Base-by-base conservation (phyloP, 768 basidiomycete genomes). In the Boletus tylopilopsis region DNA sequence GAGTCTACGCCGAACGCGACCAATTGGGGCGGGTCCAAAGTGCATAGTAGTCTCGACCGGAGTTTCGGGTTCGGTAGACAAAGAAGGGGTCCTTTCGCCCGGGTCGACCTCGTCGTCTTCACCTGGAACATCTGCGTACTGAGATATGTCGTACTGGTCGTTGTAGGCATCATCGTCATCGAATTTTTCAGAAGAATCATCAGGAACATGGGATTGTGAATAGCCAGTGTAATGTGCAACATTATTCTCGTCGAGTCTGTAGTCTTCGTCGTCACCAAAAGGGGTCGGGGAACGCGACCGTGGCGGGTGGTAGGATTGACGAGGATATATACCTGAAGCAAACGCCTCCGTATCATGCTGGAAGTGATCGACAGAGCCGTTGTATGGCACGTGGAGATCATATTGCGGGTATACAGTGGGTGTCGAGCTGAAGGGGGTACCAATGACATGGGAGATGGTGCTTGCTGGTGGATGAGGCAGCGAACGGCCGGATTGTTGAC, bases 21-120 rank as follows among this genome's bases (percentile, higher is more conserved):
- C 89, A 23, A 78, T 68, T 7, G 93, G 93, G 2, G 90, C 88
- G 15, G 92, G 90, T 5, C 93, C 93, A 68, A 91, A 95, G 67
- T 94, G 91, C 38, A 79, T 80, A 11, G 79, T 80, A 11, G 86
- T 90, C 56, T 82, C 82, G 1, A 77, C 54, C 0, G 80, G 81
- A 0, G 77, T 73, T 27, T 83, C 81, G 18, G 76, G 71, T 15
- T 77, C 72, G 21, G 52, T 41, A 32, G 61, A 56, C 52, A 66
- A 30, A 36, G 61, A 57, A 30, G 63, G 58, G 15, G 62, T 57
- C 47, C 54, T 55, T 50, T 64, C 67, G 1, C 54, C 59, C 2
- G 60, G 56, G 16, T 58, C 57, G 32, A 56, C 34, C 39, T 52
- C 60, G 23, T 51, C 54, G 22, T 54, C 60, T 33, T 50, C 58